These are phyloP conservation scores for Monilinia laxa DNA, from an alignment of 2,329 filamentous ascomycete genomes.

Conservation along the genomic window DNA sequence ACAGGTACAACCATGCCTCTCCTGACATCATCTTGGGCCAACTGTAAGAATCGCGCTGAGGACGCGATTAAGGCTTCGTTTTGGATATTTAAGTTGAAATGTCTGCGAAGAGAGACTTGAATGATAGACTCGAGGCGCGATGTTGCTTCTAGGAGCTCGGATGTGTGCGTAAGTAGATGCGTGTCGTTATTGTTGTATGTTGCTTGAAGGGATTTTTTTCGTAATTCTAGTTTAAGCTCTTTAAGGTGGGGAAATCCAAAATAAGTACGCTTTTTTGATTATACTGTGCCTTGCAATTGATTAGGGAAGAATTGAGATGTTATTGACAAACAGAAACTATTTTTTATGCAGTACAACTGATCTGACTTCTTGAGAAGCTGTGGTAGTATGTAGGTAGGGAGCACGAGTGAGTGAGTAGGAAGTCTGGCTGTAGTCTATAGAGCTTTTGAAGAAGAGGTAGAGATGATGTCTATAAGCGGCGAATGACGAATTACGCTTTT, in stretches of 20 bases:
- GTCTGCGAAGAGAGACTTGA: not conserved
- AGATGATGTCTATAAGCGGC: conserved; percentile 4
- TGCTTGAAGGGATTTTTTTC: conserved; percentile 22
- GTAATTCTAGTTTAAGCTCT: conserved; percentile 17
- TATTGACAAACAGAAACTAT: not conserved
- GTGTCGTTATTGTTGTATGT: conserved; percentile 7
- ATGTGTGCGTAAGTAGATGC: conserved; percentile 11
- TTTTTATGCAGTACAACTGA: conserved; percentile 8
- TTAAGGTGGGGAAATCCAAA: conserved; percentile 22
- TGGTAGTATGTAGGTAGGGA: not conserved
- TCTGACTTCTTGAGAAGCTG: not conserved
- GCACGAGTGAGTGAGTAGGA: too few relatives aligned
- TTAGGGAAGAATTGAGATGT: not conserved
- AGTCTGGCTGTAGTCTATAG: not conserved
- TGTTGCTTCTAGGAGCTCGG: conserved; percentile 20
- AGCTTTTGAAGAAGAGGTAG: conserved; percentile 4
- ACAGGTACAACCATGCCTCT: conserved; percentile 96
- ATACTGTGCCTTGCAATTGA: not conserved
- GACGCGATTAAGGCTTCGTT: conserved; percentile 13
- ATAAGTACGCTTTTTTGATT: not conserved
- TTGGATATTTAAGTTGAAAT: not conserved
- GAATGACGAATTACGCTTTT: conserved; percentile 14
- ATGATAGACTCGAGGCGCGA: conserved; percentile 6
- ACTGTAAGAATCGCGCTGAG: conserved; percentile 24
- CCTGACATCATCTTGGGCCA: conserved; percentile 72